A percentile compares a stretch with the other conserved stretches of the same genome.
Conservation (phyloP, 345 rosid genomes). For the Hypericum perforatum region DNA sequence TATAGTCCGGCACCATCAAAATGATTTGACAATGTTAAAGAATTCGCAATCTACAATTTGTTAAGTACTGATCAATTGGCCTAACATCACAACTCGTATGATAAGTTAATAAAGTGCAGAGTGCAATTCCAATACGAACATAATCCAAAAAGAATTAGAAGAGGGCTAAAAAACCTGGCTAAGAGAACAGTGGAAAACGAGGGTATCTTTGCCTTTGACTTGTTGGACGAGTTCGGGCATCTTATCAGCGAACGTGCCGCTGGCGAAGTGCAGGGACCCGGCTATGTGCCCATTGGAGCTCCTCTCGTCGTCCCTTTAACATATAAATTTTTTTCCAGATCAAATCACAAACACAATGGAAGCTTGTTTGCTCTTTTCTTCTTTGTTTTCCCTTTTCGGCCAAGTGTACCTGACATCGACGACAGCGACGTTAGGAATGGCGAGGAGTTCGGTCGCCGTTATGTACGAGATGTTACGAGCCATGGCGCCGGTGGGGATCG, state of each 20-base stretch:
- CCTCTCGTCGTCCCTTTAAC: conserved; percentile 77
- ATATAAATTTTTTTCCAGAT: background rate
- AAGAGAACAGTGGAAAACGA: conserved; percentile 90
- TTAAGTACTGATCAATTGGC: no score
- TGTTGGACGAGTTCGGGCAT: conserved; percentile 65
- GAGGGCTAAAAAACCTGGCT: conserved; percentile 56
- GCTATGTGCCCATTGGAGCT: conserved; percentile 88
- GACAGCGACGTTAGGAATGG: conserved; percentile 66
- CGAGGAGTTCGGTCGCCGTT: conserved; percentile 65
- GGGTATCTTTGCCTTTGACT: conserved; percentile 81
- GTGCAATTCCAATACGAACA: background rate
- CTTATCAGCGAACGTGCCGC: conserved; percentile 54
- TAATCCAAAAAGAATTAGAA: background rate
- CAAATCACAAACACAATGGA: no score
- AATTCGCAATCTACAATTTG: no score
- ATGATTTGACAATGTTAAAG: no score
- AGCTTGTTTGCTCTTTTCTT: background rate
- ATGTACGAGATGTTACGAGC: conserved; percentile 69
- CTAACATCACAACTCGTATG: no score
- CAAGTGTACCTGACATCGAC: conserved; percentile 66
- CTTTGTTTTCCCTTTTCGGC: background rate
- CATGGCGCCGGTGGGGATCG: conserved; percentile 24
- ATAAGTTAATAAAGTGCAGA: no score
- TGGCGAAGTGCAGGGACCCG: conserved; percentile 80
- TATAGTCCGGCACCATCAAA: no score